These are phyloP conservation scores for Salvia rosmarinus DNA, from an alignment of 257 asterid species.

Conservation along the genomic window DNA sequence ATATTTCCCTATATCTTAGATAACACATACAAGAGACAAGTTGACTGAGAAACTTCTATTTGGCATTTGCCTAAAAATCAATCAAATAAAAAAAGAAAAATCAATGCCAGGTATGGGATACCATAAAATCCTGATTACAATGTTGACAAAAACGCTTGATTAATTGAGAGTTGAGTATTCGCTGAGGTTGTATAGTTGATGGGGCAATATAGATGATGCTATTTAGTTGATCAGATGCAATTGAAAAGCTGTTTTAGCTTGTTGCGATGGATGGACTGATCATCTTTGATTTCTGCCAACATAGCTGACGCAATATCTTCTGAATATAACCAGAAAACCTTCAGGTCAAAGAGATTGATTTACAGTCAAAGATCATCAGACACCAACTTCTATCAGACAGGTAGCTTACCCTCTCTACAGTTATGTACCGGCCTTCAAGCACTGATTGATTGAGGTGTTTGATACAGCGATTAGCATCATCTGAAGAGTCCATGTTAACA, in stretches of 20 bases:
- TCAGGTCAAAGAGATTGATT: constrained; percentile 74
- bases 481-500: constrained; percentile 74
- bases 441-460: constrained; percentile 93
- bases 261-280: constrained; percentile 96
- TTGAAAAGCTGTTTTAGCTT: constrained; percentile 94
- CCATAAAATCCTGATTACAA: constrained; percentile 92
- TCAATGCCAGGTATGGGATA: constrained; percentile 70
- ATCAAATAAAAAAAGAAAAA: constrained; percentile 33
- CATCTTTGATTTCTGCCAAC: constrained; percentile 98
- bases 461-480: constrained; percentile 89
- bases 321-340: constrained; percentile 96
- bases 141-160: constrained; percentile 94
- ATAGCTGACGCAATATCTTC: constrained; percentile 92
- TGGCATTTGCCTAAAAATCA: constrained; percentile 29
- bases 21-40: constrained; percentile 28
- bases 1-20: constrained; percentile 30
- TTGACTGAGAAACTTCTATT: constrained; percentile 32
- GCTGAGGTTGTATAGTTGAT: constrained; percentile 95
- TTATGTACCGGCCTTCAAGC: constrained; percentile 91
- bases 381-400: constrained; percentile 40
- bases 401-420: constrained; percentile 88
- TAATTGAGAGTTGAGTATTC: constrained; percentile 89
- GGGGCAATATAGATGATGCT: constrained; percentile 91
- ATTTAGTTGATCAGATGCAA: constrained; percentile 96
- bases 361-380: constrained; percentile 46